Evolutionary conservation across 352 stramenopile genomes (phyloP), one percentile per base, ranked within the genome.

Genomic region (Pythium folliculosum): DNA sequence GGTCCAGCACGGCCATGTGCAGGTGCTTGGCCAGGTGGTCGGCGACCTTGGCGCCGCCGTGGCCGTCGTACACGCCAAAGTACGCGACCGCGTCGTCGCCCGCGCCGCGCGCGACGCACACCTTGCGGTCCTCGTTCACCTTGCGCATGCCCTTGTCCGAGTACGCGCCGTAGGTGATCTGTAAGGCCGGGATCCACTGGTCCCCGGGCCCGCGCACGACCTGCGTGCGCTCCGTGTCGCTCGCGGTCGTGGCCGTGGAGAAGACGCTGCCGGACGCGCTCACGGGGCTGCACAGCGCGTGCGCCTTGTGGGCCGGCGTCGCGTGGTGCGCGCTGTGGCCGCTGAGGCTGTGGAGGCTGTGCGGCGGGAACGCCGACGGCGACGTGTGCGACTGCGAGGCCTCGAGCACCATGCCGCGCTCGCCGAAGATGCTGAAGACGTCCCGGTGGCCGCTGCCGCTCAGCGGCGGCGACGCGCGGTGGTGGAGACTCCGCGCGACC

Each of bases 11-110:
- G n/a, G 75, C 73, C 30, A 71, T 52, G 38, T 92, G 81, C 5
- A 96, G 70, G 45, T 90, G 77, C 21, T 83, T 48, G 9, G 80
- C 68, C 45, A 96, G 49, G 40, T 89, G 88, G 32, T 91, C 80
- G 47, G 82, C 81, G 6, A 96, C 84, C 51, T 87, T 76, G 5
- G 80, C 43, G 22, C 88, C 88, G 50, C 82, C 84, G 64, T 96
- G 88, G 43, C 88, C 88, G 66, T 96, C 88, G 66, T 91, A 96
- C 1, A 96, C 67, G n/a, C 82, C 88, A 60, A 96, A 94, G 65
- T 88, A 96, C 30, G 82, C 86, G 16, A 92, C 75, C 0, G 82
- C 73, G 21, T 94, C 78, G 64, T 91, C 71, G 44, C 77, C 51
- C 6, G 90, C 73, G 56, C 51, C 70, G n/a, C 77, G 72, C 32